Evolutionary conservation across 345 rosid species (phyloP), one percentile per base, ranked within the genome.

Genomic region (Hibiscus tridactylites): DNA sequence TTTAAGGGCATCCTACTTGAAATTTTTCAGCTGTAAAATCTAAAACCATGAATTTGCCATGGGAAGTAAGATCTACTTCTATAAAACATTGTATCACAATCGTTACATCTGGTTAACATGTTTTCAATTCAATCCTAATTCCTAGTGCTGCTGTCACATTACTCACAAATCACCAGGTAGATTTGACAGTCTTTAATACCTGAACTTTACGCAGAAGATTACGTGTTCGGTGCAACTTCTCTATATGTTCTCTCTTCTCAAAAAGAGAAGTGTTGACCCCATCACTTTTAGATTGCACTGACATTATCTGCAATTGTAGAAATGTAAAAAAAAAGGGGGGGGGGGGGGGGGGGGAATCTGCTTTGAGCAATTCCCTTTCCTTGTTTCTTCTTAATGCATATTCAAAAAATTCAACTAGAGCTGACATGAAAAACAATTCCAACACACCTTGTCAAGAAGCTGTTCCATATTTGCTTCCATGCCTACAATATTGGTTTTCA

Each of bases 201-300:
- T 95, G 99, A 80, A 95, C 97, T 92, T 95, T 95, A 68, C 91
- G 92, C 73, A 95, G 94, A 77, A 95, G 97, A 83, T 90, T 92
- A 6, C 96, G 93, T 16, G 96, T 92, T 61, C 96, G 94, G 79
- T 95, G 96, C 73, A 95, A 78, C 81, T 95, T 95, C 88, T 95
- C 99, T 73, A 95, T 87, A 68, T 95, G 96, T 76, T 95, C 98
- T 74, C 99, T 90, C 92, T 90, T 95, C 70, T 87, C 97, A 50
- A 90, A 90, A 65, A 92, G 97, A 66, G 92, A 88, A 72, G 88
- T 87, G 76, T 96, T 96, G 61, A 96, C 97, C 70, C 98, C 94
- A 78, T 92, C 98, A 79, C 99, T 96, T 85, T 87, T 91, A 19
- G 96, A 96, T 81, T 96, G 99, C 74, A 96, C 99, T 3, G 93